A percentile compares a stretch with the other conserved stretches of the same genome.
Evolutionary conservation across 2,329 filamentous ascomycete species (phyloP).

Genomic region (Neopestalotiopsis clavispora): DNA sequence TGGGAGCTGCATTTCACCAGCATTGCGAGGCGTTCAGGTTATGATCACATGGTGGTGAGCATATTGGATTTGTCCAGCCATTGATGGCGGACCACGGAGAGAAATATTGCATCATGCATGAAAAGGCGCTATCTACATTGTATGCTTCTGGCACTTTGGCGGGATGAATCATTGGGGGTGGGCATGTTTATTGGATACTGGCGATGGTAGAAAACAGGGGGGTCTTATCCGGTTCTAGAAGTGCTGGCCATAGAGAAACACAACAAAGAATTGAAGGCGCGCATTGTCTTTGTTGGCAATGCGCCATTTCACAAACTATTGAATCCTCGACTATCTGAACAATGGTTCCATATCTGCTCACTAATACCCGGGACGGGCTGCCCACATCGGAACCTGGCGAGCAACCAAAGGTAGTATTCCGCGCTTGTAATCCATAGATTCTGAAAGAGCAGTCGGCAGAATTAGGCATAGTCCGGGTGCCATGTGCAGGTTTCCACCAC

Average conservation of each 20-base stretch:
- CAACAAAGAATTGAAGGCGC: neutral
- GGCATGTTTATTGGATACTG: neutral
- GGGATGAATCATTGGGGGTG: neutral
- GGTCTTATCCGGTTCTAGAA: neutral
- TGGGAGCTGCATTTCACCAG: neutral
- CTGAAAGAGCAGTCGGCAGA: neutral
- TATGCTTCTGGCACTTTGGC: neutral
- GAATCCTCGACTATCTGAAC: neutral
- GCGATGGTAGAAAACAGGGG: neutral
- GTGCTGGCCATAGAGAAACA: neutral
- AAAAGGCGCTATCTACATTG: neutral
- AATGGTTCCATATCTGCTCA: conserved; percentile 1
- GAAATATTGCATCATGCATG: conserved; percentile 5
- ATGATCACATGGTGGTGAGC: neutral
- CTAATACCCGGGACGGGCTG: neutral
- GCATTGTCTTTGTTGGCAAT: neutral
- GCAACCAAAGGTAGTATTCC: too few relatives aligned
- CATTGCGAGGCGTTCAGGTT: conserved; percentile 16
- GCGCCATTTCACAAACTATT: neutral
- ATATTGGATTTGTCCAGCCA: neutral
- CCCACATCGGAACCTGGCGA: neutral
- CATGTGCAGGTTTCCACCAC: neutral
- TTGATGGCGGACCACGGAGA: conserved; percentile 3
- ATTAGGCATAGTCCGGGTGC: neutral
- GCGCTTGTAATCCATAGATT: neutral